These are phyloP conservation scores for Penicillium decumbens DNA, from an alignment of 2,329 filamentous ascomycete species.

Conservation along the genomic window DNA sequence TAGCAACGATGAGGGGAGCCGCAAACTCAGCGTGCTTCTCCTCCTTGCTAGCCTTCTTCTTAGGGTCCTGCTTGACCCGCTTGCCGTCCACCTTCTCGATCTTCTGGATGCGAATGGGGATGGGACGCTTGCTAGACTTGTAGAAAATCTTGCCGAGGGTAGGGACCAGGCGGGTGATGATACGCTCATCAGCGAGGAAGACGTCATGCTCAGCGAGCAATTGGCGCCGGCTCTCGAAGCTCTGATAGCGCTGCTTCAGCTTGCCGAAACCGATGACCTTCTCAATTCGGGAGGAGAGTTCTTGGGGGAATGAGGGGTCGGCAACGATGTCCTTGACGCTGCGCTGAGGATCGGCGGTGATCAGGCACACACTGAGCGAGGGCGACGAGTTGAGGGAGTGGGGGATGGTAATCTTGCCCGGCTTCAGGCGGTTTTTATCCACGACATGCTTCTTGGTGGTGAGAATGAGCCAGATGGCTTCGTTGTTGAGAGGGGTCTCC, in stretches of 20 bases:
- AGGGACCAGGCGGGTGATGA: conserved; percentile 66
- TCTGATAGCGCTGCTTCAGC: conserved; percentile 81
- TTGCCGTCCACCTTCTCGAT: conserved; percentile 58
- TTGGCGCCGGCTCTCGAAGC: conserved; percentile 81
- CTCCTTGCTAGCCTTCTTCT: conserved; percentile 44
- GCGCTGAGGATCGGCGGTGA: conserved; percentile 76
- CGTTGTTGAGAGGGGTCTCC: conserved; percentile 43
- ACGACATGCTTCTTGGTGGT: conserved; percentile 63
- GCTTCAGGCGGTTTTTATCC: conserved; percentile 75
- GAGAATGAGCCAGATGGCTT: conserved; percentile 57
- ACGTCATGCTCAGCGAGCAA: conserved; percentile 82
- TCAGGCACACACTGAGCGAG: conserved; percentile 72
- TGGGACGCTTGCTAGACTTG: conserved; percentile 78
- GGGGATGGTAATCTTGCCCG: conserved; percentile 73
- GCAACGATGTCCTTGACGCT: conserved; percentile 85
- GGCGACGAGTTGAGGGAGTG: conserved; percentile 67
- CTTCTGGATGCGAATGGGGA: conserved; percentile 71
- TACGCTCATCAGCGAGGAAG: conserved; percentile 87
- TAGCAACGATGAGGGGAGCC: conserved; percentile 63
- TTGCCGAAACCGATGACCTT: conserved; percentile 78
- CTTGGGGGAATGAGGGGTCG: conserved; percentile 64
- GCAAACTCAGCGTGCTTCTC: conserved; percentile 47
- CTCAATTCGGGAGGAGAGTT: conserved; percentile 63
- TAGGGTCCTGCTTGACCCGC: conserved; percentile 54
- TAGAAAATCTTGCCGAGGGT: conserved; percentile 90